phyloP scores from a whole-genome alignment of 768 basidiomycete species.

The Aureoboletus auriporus region DNA sequence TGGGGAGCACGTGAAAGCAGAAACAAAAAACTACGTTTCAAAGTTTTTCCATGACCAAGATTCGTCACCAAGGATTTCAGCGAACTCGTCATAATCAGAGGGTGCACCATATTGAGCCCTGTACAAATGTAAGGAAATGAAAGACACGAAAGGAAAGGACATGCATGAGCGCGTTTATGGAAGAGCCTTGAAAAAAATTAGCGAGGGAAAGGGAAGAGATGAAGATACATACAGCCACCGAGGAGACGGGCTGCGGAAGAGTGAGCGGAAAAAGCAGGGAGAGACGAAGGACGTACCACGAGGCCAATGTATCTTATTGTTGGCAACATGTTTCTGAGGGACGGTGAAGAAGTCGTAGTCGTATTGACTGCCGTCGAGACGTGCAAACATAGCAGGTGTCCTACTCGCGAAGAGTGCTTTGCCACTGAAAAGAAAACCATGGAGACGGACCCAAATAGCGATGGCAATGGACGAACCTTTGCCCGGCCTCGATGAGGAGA shows the following conservation, averaged over 20 bases:
- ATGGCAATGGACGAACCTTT: conserved; percentile 42
- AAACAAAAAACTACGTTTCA: conserved; percentile 34
- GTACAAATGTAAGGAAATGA: conserved; percentile 6
- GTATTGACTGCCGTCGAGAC: conserved; percentile 42
- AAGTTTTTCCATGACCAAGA: conserved; percentile 57
- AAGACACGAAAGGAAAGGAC: neutral
- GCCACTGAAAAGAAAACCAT: conserved; percentile 34
- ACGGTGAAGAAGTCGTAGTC: conserved; percentile 56
- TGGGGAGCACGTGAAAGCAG: neutral
- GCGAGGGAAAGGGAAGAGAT: neutral
- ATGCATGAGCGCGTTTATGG: conserved; percentile 59
- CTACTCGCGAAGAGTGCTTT: conserved; percentile 36
- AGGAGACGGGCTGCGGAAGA: conserved; percentile 53
- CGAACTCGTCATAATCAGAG: conserved; percentile 69
- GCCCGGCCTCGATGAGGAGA: conserved; percentile 36
- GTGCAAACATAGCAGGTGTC: conserved; percentile 41
- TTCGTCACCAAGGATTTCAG: conserved; percentile 46
- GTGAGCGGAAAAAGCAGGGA: neutral
- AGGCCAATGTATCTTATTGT: conserved; percentile 55
- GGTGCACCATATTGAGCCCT: conserved; percentile 61
- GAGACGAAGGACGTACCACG: conserved; percentile 41
- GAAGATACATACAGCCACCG: conserved; percentile 58
- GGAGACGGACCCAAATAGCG: too few species aligned
- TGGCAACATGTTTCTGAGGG: conserved; percentile 47
- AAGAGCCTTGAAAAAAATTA: conserved; percentile 40